Evolutionary conservation across 2,329 filamentous ascomycete species (phyloP), one percentile per base, ranked within the genome.

Genomic region (Scedosporium dehoogii): DNA sequence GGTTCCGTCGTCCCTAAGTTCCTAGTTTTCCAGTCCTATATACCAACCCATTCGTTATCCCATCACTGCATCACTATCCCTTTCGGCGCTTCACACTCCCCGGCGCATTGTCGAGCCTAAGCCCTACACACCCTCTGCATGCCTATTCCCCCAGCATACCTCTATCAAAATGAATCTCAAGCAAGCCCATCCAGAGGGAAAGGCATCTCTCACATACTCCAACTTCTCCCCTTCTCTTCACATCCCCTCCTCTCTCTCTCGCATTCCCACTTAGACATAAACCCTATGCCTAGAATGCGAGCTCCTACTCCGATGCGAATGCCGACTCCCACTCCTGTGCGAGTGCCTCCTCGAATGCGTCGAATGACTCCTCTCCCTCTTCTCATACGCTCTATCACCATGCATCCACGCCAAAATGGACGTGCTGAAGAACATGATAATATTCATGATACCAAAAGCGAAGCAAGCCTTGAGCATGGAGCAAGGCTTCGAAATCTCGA

Each of bases 401-500:
- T 78, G 82, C 67, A 80, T 72, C 66, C 79, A 82, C 27, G 92
- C 91, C 53, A 94, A 78, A 29, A 93, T 75, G 60, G 85, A 83
- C 3, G 91, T 94, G 70, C 88, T 78, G 73, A 88, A 87, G 76
- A 96, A 96, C 72, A 92, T 87, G 66, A 94, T 78, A 67, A 80
- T 79, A 73, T 94, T 90, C 82, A 97, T 96, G 73, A 97, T 97
- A 58, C 85, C 91, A 68, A 97, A 87, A 2, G 91, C 93, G 76
- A 91, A 97, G 67, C 81, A 83, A 1, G 92, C 89, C 83, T 97
- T 97, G 70, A 96, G 84, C 91, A 97, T 94, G 59, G 88, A 84
- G 76, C 93, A 97, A 4, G 85, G 85, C 80, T 93, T 93, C 74
- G 90, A 81, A 44, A 86, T 74, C 61, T 81, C 74, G 48, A 86